Evolutionary conservation across 176 grass and related monocot species (phyloP).

Genomic region (Aechmea fasciata): DNA sequence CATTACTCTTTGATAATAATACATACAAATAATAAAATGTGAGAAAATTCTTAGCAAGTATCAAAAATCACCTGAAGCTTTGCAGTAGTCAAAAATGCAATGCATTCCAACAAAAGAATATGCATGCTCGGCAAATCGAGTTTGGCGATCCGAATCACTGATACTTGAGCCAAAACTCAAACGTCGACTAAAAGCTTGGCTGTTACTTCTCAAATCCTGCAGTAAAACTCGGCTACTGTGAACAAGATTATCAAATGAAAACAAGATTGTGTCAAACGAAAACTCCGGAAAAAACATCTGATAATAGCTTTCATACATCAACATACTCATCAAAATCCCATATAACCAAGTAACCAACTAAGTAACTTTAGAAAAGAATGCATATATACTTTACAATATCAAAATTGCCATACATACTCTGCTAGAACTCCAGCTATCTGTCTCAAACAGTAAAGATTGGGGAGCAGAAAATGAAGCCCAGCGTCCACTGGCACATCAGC

Average conservation of each 20-base stretch:
- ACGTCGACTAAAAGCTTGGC: constrained; percentile 29
- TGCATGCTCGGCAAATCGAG: constrained; percentile 53
- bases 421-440: constrained; percentile 57
- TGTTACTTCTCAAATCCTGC: constrained; percentile 69
- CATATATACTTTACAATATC: not conserved
- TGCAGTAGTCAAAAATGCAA: constrained; percentile 93
- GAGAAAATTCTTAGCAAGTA: not conserved
- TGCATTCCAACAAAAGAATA: constrained; percentile 99
- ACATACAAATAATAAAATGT: not conserved
- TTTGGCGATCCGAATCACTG: constrained; percentile 51
- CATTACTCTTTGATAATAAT: constrained; percentile 8
- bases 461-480: constrained; percentile 39
- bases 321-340: too few species aligned
- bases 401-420: constrained; percentile 34
- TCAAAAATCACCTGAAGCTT: constrained; percentile 59
- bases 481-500: constrained; percentile 45
- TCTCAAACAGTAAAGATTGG: constrained; percentile 40
- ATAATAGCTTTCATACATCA: not conserved
- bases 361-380: not conserved
- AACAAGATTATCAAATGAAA: constrained; percentile 3
- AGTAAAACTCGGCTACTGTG: constrained; percentile 25
- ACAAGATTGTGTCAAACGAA: not conserved
- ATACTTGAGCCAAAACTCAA: constrained; percentile 53
- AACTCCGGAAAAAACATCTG: not conserved
- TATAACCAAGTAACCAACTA: not conserved